Evolutionary conservation across 768 basidiomycete species (phyloP).

Genomic region (Tylopilus plumbeoviolaceoides): DNA sequence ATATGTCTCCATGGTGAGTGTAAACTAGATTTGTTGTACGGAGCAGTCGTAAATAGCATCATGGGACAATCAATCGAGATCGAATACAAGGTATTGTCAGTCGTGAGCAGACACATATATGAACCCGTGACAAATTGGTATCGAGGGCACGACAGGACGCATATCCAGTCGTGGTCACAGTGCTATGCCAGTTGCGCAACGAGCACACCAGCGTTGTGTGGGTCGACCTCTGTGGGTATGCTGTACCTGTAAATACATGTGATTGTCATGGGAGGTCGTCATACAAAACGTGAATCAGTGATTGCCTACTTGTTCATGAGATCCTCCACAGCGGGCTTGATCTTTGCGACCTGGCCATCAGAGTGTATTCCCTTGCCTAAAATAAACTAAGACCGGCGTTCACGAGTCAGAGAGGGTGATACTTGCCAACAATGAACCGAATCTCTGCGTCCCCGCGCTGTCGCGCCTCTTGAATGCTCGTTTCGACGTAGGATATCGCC

Average conservation of each 20-base stretch:
- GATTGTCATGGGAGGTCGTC: not conserved
- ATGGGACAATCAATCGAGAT: too few relatives aligned
- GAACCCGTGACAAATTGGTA: not conserved
- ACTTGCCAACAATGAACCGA: constrained; percentile 80
- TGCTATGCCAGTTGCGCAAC: constrained; percentile 49
- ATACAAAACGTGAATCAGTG: not conserved
- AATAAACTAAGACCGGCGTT: not conserved
- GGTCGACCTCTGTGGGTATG: constrained; percentile 71
- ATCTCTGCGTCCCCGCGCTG: constrained; percentile 59
- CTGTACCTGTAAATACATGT: constrained; percentile 48
- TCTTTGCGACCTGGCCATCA: constrained; percentile 67
- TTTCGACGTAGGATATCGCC: constrained; percentile 72
- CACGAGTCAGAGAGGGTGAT: not conserved
- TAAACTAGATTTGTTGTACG: too few relatives aligned
- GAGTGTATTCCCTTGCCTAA: constrained; percentile 88
- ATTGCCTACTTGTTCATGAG: constrained; percentile 70
- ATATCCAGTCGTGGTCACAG: not conserved
- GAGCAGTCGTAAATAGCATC: too few relatives aligned
- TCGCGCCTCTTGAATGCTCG: constrained; percentile 65
- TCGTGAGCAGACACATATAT: not conserved
- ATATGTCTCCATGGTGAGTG: not conserved
- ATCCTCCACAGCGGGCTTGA: constrained; percentile 89
- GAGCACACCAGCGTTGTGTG: constrained; percentile 78
- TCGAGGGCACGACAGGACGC: not conserved
- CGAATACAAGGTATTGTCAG: too few relatives aligned